Percentiles rank a stretch among this genome's conserved stretches.
These are phyloP conservation scores for Crithidia bombi DNA, from an alignment of 208 protist species.

Conservation along the genomic window DNA sequence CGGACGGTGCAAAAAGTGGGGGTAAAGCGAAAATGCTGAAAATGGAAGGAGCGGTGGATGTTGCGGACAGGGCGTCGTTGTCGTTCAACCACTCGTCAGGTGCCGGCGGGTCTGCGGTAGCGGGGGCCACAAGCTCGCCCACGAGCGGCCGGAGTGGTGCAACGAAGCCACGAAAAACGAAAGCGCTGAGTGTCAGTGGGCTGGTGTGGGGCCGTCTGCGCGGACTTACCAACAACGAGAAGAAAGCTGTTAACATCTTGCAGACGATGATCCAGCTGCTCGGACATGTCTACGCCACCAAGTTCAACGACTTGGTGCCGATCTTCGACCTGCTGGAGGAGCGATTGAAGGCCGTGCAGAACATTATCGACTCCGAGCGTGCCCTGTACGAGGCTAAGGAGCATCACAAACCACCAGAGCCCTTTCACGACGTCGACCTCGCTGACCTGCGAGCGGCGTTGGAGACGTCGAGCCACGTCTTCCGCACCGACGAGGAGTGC, in stretches of 20 bases:
- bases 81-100: too few species aligned
- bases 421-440: constrained; percentile 70
- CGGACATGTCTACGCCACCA: constrained; percentile 71
- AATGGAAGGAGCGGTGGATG: neutral
- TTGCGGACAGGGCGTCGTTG: neutral
- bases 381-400: constrained; percentile 48
- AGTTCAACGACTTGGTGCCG: constrained; percentile 78
- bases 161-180: neutral
- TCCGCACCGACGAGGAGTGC: constrained; percentile 77
- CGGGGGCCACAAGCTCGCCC: neutral
- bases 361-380: constrained; percentile 66
- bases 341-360: constrained; percentile 43
- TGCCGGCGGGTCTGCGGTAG: neutral
- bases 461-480: constrained; percentile 44
- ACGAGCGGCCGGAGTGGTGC: too few species aligned
- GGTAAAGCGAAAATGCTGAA: constrained; percentile 9
- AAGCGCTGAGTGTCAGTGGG: neutral
- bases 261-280: constrained; percentile 79
- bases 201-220: constrained; percentile 64
- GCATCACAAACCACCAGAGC: constrained; percentile 52
- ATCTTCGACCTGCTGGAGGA: constrained; percentile 73
- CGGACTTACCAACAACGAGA: constrained; percentile 60
- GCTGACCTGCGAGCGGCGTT: constrained; percentile 43
- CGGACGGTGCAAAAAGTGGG: neutral
- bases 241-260: constrained; percentile 70